phyloP scores from a whole-genome alignment of 2,329 filamentous ascomycete species.

The Aspergillus sp. region DNA sequence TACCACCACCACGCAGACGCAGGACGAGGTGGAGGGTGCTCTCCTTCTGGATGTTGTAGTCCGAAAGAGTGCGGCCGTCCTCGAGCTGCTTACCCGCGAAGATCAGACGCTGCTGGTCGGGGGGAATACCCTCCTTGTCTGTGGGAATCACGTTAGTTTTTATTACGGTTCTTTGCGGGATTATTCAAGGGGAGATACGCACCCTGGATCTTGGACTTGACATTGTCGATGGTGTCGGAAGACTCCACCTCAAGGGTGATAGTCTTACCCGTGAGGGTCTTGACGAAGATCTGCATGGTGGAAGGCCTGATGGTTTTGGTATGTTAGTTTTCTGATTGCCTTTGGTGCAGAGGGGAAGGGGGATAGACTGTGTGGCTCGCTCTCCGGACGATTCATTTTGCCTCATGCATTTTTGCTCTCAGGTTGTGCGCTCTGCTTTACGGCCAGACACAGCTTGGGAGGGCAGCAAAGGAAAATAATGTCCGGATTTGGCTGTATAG shows the following conservation, averaged over 20 bases:
- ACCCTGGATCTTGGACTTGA: slow-evolving; percentile 94
- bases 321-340: slow-evolving; percentile 17
- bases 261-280: slow-evolving; percentile 94
- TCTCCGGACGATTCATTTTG: not conserved
- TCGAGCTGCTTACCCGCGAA: slow-evolving; percentile 99
- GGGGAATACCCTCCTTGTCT: slow-evolving; percentile 99
- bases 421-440: not conserved
- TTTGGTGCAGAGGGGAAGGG: not conserved
- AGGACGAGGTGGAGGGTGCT: slow-evolving; percentile 97
- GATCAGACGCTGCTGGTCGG: slow-evolving; percentile 99
- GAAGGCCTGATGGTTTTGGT: slow-evolving; percentile 37
- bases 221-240: slow-evolving; percentile 99
- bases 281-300: slow-evolving; percentile 58
- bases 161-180: not conserved
- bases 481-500: not conserved
- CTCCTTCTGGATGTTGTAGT: slow-evolving; percentile 99
- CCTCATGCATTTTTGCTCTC: not conserved
- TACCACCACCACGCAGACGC: slow-evolving; percentile 95
- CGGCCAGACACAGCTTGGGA: not conserved
- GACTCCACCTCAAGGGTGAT: slow-evolving; percentile 99
- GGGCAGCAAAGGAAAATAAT: not conserved
- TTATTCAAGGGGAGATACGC: slow-evolving; percentile 24
- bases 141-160: slow-evolving; percentile 26
- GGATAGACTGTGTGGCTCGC: not conserved
- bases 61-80: slow-evolving; percentile 96